Evolutionary conservation across 139 green algal genomes (phyloP), one percentile per base, ranked within the genome.

Genomic region (Closterium sp.): DNA sequence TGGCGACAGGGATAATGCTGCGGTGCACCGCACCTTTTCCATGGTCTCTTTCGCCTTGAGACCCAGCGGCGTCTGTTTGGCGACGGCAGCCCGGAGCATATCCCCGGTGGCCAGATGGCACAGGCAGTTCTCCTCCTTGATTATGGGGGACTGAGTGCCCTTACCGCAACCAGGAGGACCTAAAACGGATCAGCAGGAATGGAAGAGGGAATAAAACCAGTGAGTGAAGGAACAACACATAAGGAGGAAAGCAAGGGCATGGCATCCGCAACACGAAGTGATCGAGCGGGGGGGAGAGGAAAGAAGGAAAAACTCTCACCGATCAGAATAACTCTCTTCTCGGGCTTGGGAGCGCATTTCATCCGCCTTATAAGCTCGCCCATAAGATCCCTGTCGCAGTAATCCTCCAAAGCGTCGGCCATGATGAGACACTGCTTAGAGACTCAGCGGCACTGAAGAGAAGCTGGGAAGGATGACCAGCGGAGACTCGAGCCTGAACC

Each of bases 51-150:
- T 99, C 55, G 98, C 94, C 84, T 95, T 83, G 34, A 94, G 35
- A 21, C 94, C 94, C 9, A 96, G 88, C 6, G 90, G 88, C 12
- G 94, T 96, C 25, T 93, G 87, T 4, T 96, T 96, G 0, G 96
- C 95, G 9, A 99, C 97, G 7, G 97, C 97, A 23, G 97, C 97
- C 9, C 97, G 91, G 30, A 98, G 96, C 97, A 99, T 97, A 94
- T 99, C 97, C n/a, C 97, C 97, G 0, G 98, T 99, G 21, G 98
- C 97, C 31, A 99, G 92, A 93, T 99, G 98, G 95, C 98, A 99
- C 89, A 99, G 91, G 95, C 98, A 99, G 95, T 99, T 95, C 34
- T 99, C 98, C 91, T 97, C 95, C 94, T 99, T 99, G 88, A 99
- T 97, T 30, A 95, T 95, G 1, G 98, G 98, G 1, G 96, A 97